Conservation (phyloP, 805 yeast genomes). For the Hanseniaspora singularis region DNA sequence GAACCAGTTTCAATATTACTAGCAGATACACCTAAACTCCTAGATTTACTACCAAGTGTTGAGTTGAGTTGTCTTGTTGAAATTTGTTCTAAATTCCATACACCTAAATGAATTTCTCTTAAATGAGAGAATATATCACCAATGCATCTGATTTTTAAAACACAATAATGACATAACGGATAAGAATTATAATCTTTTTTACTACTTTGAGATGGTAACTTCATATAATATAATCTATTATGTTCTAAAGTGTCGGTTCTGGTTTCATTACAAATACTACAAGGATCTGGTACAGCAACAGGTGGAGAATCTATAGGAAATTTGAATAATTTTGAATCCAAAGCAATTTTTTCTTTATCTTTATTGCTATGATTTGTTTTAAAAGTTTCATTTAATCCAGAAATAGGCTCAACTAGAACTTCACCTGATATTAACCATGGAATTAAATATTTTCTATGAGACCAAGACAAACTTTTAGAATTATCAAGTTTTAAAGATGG, state of each 20-base stretch:
- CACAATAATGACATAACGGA: conserved; percentile 73
- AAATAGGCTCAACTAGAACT: conserved; percentile 73
- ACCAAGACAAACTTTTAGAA: conserved; percentile 54
- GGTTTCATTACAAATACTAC: conserved; percentile 74
- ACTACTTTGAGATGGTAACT: conserved; percentile 29
- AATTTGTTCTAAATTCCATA: conserved; percentile 47
- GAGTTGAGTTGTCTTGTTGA: conserved; percentile 20
- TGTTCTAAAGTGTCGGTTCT: conserved; percentile 61
- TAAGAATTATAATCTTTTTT: conserved; percentile 31
- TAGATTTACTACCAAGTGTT: no score
- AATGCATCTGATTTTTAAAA: conserved; percentile 62
- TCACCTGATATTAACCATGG: conserved; percentile 63
- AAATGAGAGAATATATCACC: conserved; percentile 75
- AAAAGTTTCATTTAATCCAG: conserved; percentile 68
- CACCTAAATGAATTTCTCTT: conserved; percentile 46
- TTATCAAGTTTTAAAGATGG: conserved; percentile 52
- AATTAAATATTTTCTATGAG: conserved; percentile 50
- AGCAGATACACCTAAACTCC: no score
- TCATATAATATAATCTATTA: conserved; percentile 63
- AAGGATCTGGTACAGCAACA: conserved; percentile 61
- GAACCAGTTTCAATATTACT: conserved; percentile 8
- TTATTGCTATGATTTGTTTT: conserved; percentile 1
- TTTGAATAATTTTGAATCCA: conserved; percentile 32
- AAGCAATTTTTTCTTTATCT: conserved; percentile 8
- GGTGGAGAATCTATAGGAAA: conserved; percentile 46